These are phyloP conservation scores for Lojkania enalia DNA, from an alignment of 2,329 filamentous ascomycete genomes.

Conservation along the genomic window DNA sequence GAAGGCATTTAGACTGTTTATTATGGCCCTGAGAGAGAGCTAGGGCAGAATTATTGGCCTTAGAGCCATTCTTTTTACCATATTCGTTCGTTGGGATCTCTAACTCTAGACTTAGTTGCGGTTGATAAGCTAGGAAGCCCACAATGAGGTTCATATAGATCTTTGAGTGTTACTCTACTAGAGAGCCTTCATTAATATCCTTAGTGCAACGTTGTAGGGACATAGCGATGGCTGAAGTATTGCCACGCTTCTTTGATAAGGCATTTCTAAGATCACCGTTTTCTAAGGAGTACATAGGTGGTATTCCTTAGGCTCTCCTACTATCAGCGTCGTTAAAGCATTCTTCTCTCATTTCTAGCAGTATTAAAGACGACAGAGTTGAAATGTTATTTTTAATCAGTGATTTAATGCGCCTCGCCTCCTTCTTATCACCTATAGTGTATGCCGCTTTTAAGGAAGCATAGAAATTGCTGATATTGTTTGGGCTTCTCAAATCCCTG, in stretches of 20 bases:
- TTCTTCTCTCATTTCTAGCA: neutral
- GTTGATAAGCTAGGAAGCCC: slow-evolving; percentile 2
- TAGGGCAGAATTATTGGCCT: no score
- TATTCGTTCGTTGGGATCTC: neutral
- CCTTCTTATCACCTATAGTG: neutral
- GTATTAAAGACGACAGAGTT: slow-evolving; percentile 1
- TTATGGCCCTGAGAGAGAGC: no score
- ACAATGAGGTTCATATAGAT: slow-evolving; percentile 3
- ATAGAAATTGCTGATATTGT: neutral
- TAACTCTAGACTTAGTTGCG: neutral
- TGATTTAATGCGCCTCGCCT: neutral
- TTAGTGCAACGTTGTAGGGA: slow-evolving; percentile 1
- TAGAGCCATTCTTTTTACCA: neutral
- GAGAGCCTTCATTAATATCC: slow-evolving; percentile 1
- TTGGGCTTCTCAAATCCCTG: slow-evolving; percentile 1
- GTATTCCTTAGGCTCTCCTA: neutral
- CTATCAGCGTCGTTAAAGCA: neutral
- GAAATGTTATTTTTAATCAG: neutral
- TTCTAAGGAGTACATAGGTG: neutral
- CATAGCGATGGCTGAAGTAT: neutral
- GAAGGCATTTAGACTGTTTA: slow-evolving; percentile 1
- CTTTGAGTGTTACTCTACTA: slow-evolving; percentile 2
- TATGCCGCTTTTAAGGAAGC: neutral
- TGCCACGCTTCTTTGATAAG: slow-evolving; percentile 2
- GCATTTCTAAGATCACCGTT: neutral